Evolutionary conservation across 202 grass and related monocot genomes (phyloP), one percentile per base, ranked within the genome.

Genomic region (Bolboschoenoplectus hybrid): DNA sequence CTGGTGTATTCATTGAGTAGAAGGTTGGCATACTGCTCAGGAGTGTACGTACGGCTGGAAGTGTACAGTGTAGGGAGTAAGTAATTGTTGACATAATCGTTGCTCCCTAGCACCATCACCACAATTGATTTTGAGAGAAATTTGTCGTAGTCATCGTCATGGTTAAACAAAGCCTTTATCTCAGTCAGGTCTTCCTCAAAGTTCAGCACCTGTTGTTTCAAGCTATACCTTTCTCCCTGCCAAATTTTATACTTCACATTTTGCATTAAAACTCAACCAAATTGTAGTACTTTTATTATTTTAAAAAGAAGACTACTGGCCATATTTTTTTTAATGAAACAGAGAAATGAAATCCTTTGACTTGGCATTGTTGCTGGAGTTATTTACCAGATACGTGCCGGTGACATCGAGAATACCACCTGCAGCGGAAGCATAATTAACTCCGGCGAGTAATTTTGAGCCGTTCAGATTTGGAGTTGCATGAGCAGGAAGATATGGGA

Each of bases 341-440:
- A 38, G 34, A 66, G 34, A 66, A 26, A 38, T 67, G 35, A 14
- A 36, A 36, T 66, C 26, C 71, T 3, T 34, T 51, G 19, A 74
- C 51, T 12, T 49, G 13, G 81, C 13, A 64, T 63, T 65, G 12
- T 46, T 49, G 61, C 7, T 70, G 35, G 47, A 57, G 68, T 49
- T 61, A 1, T 91, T 88, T 88, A 97, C 97, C 46, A 98, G 93
- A 87, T 92, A 94, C 71, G 84, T 88, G 9, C 97, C 97, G 2
- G 93, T 99, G 89, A 92, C 84, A 87, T 99, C 97, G 6, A 99
- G 85, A 86, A 97, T 99, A 39, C 97, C 97, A 16, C 90, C 93
- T 17, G 93, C 97, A 7, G 97, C 97, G 0, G 97, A 97, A 3
- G 97, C 97, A 34, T 92, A 99, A 92, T 99, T 99, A 73, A 92